Evolutionary conservation across 192 early-diverging fungal genomes (phyloP), one percentile per base, ranked within the genome.

Genomic region (Podochytrium sp.): DNA sequence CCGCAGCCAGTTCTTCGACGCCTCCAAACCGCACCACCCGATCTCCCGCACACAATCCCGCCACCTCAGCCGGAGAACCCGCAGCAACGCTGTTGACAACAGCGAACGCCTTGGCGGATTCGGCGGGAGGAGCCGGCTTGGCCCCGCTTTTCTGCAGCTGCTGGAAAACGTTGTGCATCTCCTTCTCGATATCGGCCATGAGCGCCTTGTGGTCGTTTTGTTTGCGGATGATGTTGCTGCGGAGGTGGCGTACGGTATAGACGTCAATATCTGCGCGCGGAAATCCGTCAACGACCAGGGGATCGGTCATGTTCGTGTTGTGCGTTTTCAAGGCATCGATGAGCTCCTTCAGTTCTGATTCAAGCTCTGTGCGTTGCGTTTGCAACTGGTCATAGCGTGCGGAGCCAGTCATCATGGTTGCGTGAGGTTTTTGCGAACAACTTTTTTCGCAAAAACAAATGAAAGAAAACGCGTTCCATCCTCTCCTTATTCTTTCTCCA

Each of bases 261-360:
- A 92, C 81, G 70, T 92, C 91, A 2, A 92, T 79, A 71, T 92
- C 91, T 1, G 82, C 39, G 30, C 91, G 86, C 6, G 91, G 91
- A 66, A 90, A 92, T 16, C 90, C 90, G 0, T 87, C 80, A 0
- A 52, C 1, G 1, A 90, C 78, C 40, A 92, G 83, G 5, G 82
- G 61, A 14, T 80, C 81, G 10, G 76, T 83, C 65, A 87, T 79
- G 42, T 78, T 84, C 14, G 83, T 83, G 32, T 80, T 79, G 29
- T 88, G 83, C 68, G 77, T 33, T 30, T 69, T 51, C 6, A 69
- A 35, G 6, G 66, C 47, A 20, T 69, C 66, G 27, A 55, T 47
- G 1, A 69, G 47, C 51, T 69, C 51, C 4, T 20, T 25, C 25
- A 69, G 14, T 35, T 69, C 66, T 16, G 12, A 23, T 20, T 69